Percentiles rank a stretch among this genome's conserved stretches.
Conservation (phyloP, 192 early-diverging fungal genomes). For the Coemansia sp. region DNA sequence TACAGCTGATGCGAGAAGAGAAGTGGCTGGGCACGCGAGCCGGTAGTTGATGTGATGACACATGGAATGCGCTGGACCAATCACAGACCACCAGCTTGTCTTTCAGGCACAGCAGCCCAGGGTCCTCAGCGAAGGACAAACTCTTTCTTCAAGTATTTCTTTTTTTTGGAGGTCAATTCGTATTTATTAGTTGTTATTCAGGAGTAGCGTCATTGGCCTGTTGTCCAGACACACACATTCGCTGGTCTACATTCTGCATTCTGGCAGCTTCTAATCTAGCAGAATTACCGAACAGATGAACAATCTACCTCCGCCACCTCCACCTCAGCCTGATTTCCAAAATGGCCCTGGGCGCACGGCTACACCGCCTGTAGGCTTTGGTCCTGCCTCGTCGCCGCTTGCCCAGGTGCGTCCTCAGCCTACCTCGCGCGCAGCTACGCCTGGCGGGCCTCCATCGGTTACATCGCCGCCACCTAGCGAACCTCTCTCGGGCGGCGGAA, state of each 20-base stretch:
- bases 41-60: not conserved
- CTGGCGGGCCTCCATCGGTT: conserved; percentile 16
- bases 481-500: not conserved
- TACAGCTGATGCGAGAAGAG: not conserved
- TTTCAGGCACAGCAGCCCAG: not conserved
- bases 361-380: conserved; percentile 51
- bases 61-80: conserved; percentile 32
- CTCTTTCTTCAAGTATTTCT: not conserved
- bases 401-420: conserved; percentile 48
- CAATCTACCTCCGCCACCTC: conserved; percentile 32
- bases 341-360: conserved; percentile 21
- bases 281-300: conserved; percentile 18
- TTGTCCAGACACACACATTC: not conserved
- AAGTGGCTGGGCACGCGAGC: not conserved
- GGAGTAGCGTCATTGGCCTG: not conserved
- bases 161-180: not conserved
- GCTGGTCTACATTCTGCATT: not conserved
- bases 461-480: conserved; percentile 22
- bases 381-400: conserved; percentile 49
- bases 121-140: not conserved
- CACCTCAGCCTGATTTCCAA: conserved; percentile 22
- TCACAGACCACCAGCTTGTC: conserved; percentile 18
- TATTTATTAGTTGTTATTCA: not conserved
- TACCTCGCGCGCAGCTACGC: conserved; percentile 42
- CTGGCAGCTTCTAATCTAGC: conserved; percentile 2